A percentile compares a stretch with the other conserved stretches of the same genome.
Conservation (phyloP, 1,284 basidiomycete species). For the Sparassis latifolia region DNA sequence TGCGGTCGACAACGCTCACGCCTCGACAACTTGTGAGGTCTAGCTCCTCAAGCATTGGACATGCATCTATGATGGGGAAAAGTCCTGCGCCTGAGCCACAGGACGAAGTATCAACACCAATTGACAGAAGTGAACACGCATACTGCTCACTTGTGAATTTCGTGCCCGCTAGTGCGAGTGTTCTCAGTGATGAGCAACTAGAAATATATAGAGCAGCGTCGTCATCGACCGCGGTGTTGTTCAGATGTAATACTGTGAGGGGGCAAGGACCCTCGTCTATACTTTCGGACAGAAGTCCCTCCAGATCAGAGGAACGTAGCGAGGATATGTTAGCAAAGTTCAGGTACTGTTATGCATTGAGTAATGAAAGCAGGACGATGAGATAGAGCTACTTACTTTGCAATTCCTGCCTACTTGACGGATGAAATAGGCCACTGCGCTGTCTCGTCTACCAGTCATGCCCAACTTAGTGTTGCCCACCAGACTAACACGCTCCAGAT, state of each 20-base stretch:
- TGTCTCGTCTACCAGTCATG: conserved; percentile 25
- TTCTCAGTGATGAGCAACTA: conserved; percentile 39
- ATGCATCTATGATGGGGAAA: conserved; percentile 52
- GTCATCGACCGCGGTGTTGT: conserved; percentile 57
- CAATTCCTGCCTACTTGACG: conserved; percentile 49
- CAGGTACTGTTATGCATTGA: conserved; percentile 28
- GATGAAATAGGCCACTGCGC: conserved; percentile 42
- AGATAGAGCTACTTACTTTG: conserved; percentile 34
- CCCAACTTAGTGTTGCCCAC: conserved; percentile 61
- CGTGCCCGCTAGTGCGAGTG: conserved; percentile 50
- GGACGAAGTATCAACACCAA: background rate
- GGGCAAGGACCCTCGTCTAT: conserved; percentile 25
- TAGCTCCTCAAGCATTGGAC: conserved; percentile 41
- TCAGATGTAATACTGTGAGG: conserved; percentile 47
- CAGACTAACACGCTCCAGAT: conserved; percentile 48
- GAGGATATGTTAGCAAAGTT: conserved; percentile 50
- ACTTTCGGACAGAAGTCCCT: conserved; percentile 36
- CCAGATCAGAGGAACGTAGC: conserved; percentile 47
- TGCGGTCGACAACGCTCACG: conserved; percentile 47
- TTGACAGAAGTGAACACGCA: too few species aligned
- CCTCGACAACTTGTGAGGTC: conserved; percentile 65
- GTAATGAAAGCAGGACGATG: too few species aligned
- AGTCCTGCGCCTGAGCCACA: conserved; percentile 42
- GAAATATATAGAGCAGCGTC: conserved; percentile 45
- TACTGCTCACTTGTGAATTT: conserved; percentile 43